These are phyloP conservation scores for Acer yangbiense DNA, from an alignment of 345 rosid genomes.

Conservation along the genomic window DNA sequence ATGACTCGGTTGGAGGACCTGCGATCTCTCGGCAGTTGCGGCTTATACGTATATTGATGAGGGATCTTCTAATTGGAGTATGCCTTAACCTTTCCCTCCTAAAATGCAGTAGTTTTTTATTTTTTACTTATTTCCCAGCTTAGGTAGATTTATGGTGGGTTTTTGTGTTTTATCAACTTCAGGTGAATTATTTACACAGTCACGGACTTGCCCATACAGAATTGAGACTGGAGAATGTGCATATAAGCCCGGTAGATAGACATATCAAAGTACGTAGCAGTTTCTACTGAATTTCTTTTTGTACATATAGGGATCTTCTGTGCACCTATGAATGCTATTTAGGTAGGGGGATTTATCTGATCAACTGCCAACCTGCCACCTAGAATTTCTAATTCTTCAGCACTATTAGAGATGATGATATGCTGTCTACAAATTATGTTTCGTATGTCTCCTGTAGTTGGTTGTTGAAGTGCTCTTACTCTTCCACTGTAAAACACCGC, in stretches of 20 bases:
- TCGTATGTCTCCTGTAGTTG: background rate
- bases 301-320: background rate
- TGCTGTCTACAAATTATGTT: background rate
- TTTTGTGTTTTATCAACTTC: conserved; percentile 24
- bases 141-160: conserved; percentile 18
- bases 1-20: conserved; percentile 96
- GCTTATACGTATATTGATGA: conserved; percentile 75
- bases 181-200: conserved; percentile 98
- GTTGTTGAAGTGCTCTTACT: background rate
- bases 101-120: background rate
- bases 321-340: background rate
- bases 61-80: conserved; percentile 95
- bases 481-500: background rate
- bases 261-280: conserved; percentile 73
- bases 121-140: background rate
- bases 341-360: background rate
- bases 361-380: background rate
- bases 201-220: conserved; percentile 98
- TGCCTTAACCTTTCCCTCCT: conserved; percentile 29
- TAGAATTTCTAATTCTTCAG: background rate
- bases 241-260: conserved; percentile 91
- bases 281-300: background rate
- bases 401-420: background rate
- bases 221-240: conserved; percentile 93
- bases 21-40: conserved; percentile 85